Conservation (phyloP, 148 eudicot species). For the Silene uniflora region DNA sequence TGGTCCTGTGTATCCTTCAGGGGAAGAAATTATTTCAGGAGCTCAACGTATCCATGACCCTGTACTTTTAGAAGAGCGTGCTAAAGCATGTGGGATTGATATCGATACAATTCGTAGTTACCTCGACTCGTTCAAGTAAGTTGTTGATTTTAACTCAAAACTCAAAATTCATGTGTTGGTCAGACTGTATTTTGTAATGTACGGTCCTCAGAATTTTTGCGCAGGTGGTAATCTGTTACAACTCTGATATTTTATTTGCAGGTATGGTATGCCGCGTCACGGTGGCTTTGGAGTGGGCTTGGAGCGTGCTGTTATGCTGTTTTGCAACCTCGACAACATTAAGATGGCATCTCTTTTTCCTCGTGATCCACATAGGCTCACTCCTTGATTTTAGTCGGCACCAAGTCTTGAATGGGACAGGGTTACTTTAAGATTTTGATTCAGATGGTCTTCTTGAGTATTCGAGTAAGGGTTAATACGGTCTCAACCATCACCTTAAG, state of each 20-base stretch:
- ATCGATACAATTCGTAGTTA: slow-evolving; percentile 62
- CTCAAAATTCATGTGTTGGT: too few species aligned
- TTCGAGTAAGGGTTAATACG: too few species aligned
- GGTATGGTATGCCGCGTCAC: slow-evolving; percentile 97
- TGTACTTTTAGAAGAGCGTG: slow-evolving; percentile 53
- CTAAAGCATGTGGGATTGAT: slow-evolving; percentile 63
- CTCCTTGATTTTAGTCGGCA: slow-evolving; percentile 38
- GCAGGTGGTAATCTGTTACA: background rate
- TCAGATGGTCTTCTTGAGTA: too few species aligned
- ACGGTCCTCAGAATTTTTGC: background rate
- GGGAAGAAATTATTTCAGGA: slow-evolving; percentile 96
- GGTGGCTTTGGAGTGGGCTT: slow-evolving; percentile 97
- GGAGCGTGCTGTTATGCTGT: slow-evolving; percentile 91
- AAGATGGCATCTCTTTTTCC: slow-evolving; percentile 68
- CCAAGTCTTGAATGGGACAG: too few species aligned
- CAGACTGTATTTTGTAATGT: background rate
- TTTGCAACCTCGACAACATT: slow-evolving; percentile 77
- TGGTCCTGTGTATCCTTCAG: slow-evolving; percentile 28
- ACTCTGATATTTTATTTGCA: slow-evolving; percentile 24
- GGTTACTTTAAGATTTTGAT: too few species aligned
- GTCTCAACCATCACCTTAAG: too few species aligned
- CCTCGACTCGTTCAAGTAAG: slow-evolving; percentile 75
- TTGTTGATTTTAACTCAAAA: slow-evolving; percentile 6
- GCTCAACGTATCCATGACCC: slow-evolving; percentile 93
- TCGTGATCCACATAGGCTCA: slow-evolving; percentile 63